Evolutionary conservation across 805 yeast genomes (phyloP), one percentile per base, ranked within the genome.

Genomic region (Yarrowia osloensis): DNA sequence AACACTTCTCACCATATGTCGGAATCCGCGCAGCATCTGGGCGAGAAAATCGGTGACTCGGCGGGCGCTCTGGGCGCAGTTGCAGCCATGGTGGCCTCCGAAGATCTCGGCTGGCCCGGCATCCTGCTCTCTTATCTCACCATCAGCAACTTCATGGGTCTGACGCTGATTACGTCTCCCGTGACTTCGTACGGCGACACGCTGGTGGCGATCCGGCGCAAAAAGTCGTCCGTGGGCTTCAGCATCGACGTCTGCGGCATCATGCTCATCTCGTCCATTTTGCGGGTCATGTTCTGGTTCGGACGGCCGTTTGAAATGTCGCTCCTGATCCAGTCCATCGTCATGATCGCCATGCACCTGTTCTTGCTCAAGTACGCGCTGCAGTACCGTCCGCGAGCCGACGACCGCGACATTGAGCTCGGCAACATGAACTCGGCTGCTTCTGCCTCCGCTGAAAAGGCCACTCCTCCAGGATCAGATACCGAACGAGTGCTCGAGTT

Each of bases 171-270:
- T 33, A 84, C 90, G 73, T 89, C 97, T 0, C 98, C 98, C 1
- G 76, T 92, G 50, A 82, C 93, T 69, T 90, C 97, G 7, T 92
- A 93, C 74, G 96, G 97, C 2, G 85, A 95, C 17, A 91, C 97
- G 0, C 84, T 92, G 39, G 80, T 85, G 55, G 81, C 89, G 70
- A 91, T 92, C 15, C 82, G 86, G 72, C 79, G 82, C 55, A 82
- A 84, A 37, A 80, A 86, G 74, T 83, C 92, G 0, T 84, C 94
- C 0, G 80, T 84, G 24, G 98, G 97, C 24, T 91, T 92, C 74
- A 89, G 96, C 5, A 80, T 91, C n/a, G 98, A 93, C 77, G 90
- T 93, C 12, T 93, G 97, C 77, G 93, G 91, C 7, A 90, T 97
- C 7, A 91, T 93, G 97, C 75, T 92, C 69, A 81, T 91, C 70